Evolutionary conservation across 768 basidiomycete species (phyloP).

Genomic region (Tulasnella sp.): DNA sequence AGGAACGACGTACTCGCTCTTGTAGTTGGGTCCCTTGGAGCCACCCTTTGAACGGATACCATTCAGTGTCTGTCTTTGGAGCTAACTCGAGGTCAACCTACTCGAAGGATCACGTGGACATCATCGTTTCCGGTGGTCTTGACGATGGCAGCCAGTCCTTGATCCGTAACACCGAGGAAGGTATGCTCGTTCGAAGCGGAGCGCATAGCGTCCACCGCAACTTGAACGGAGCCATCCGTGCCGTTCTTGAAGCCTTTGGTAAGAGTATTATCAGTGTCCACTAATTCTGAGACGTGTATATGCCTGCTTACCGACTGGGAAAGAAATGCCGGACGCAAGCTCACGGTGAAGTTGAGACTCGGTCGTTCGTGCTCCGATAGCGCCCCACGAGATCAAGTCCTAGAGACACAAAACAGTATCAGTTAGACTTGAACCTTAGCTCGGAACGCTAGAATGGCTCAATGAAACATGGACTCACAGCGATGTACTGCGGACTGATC

Average conservation of each 20-base stretch:
- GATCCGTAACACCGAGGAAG: conserved; percentile 65
- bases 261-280: neutral
- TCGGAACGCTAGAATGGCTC: neutral
- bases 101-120: conserved; percentile 88
- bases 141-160: conserved; percentile 78
- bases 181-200: conserved; percentile 85
- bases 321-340: conserved; percentile 88
- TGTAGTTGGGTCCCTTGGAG: conserved; percentile 81
- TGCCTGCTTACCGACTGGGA: conserved; percentile 55
- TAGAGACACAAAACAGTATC: neutral
- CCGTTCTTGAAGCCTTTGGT: conserved; percentile 88
- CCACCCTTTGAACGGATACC: conserved; percentile 40
- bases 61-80: neutral
- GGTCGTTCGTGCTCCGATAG: conserved; percentile 95
- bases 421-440: neutral
- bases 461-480: conserved; percentile 31
- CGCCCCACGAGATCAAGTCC: conserved; percentile 74
- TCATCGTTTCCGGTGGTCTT: conserved; percentile 74
- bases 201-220: conserved; percentile 96
- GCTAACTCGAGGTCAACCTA: neutral
- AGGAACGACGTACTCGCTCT: conserved; percentile 55
- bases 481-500: conserved; percentile 70
- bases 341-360: conserved; percentile 97
- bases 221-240: conserved; percentile 77
- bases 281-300: neutral